Base-by-base conservation (phyloP, 768 basidiomycete species). In the Boletus insuetus region DNA sequence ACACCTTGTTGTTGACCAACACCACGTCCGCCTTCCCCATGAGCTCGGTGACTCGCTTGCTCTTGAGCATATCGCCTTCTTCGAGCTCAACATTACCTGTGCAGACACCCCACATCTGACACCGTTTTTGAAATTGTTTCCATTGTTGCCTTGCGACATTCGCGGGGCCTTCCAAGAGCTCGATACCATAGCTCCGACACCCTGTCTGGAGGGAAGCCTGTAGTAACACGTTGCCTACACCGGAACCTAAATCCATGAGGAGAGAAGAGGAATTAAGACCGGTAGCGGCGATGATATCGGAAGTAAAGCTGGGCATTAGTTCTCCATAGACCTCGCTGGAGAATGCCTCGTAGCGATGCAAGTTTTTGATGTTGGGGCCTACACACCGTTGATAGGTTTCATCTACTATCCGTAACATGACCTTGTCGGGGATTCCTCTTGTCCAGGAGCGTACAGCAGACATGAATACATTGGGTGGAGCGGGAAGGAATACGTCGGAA, bases 301-400 rank as follows among this genome's bases (percentile, higher is more conserved):
- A 76, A 39, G 82, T 75, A 60, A 95, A 82, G 56, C 79, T 80
- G 3, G 89, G 91, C 83, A 88, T 87, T 47, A 94, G 82, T 67
- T 97, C 95, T 56, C 90, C 96, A 64, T 94, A 98, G 26, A 89
- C 91, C 49, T 87, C 86, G 64, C 86, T 87, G 51, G 89, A 85
- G 76, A 95, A 86, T 31, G 91, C 84, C 63, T 84, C 82, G 69
- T 98, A 95, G 61, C 86, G 82, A 64, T 81, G 86, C 51, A 98
- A 79, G 53, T 79, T 81, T 49, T 83, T 82, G n/a, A 94, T 83
- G 63, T 90, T 84, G 0, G 97, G 97, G 6, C 95, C 95, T 1
- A 98, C 94, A 17, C 85, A 84, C 26, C 97, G 84, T 65, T 98
- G 93, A 65, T 99, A 98, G 37, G 87, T 90, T 75, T 98, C 94